Evolutionary conservation across 2,329 filamentous ascomycete genomes (phyloP).

Genomic region (Zarea fungicola): DNA sequence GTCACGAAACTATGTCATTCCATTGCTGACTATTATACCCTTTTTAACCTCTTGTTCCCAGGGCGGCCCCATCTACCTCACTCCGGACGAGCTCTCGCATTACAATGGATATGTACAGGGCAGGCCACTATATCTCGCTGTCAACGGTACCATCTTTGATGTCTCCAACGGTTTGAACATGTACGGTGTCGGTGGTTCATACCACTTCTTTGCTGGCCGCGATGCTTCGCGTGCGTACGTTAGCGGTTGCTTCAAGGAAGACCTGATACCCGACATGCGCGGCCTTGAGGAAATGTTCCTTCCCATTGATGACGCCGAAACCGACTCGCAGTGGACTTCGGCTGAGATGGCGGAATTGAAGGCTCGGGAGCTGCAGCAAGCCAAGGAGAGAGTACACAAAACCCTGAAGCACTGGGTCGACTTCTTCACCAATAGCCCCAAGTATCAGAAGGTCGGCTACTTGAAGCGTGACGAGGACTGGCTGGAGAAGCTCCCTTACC

Average conservation of each 20-base stretch:
- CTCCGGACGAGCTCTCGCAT: constrained; percentile 63
- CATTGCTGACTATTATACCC: no score
- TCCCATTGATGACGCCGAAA: constrained; percentile 54
- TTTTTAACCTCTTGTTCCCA: constrained; percentile 22
- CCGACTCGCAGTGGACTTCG: constrained; percentile 54
- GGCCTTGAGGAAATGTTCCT: constrained; percentile 85
- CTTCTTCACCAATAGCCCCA: constrained; percentile 74
- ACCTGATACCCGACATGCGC: constrained; percentile 76
- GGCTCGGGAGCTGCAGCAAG: constrained; percentile 59
- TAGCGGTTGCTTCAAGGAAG: constrained; percentile 85
- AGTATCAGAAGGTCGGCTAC: constrained; percentile 76
- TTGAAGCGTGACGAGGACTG: constrained; percentile 59
- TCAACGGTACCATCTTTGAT: constrained; percentile 85
- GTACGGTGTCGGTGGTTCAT: constrained; percentile 81
- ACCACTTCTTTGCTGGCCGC: constrained; percentile 78
- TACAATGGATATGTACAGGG: constrained; percentile 73
- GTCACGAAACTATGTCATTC: no score
- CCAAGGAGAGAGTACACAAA: constrained; percentile 58
- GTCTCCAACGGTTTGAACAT: constrained; percentile 62
- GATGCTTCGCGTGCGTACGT: constrained; percentile 88
- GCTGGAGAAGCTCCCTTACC: constrained; percentile 56
- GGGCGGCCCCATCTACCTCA: constrained; percentile 62
- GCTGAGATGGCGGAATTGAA: constrained; percentile 49
- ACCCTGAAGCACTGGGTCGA: constrained; percentile 74
- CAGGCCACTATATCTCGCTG: constrained; percentile 82